A percentile compares a stretch with the other conserved stretches of the same genome.
These are phyloP conservation scores for Lentinula boryana DNA, from an alignment of 768 basidiomycete species.

Conservation along the genomic window DNA sequence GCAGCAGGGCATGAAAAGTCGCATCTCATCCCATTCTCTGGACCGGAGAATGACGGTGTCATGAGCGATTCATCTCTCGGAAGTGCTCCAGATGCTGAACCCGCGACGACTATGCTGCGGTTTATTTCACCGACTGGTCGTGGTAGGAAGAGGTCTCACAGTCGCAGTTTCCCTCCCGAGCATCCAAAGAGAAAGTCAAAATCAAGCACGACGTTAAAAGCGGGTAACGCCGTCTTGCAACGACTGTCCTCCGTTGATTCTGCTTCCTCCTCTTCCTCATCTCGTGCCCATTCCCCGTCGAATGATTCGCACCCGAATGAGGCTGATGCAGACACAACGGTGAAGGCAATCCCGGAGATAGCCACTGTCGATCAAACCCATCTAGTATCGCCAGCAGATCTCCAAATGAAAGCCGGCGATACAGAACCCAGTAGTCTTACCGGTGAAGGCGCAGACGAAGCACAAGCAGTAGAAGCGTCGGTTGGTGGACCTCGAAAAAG, in stretches of 20 bases:
- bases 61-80: slow-evolving; percentile 1
- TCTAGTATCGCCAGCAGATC: background rate
- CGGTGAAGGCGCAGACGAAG: background rate
- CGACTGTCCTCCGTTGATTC: background rate
- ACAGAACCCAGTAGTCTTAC: background rate
- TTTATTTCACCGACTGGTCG: background rate
- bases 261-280: background rate
- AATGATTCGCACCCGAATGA: background rate
- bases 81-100: background rate
- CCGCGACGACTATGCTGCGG: background rate
- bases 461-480: background rate
- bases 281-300: background rate
- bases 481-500: background rate
- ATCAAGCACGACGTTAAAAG: background rate
- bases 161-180: slow-evolving; percentile 3
- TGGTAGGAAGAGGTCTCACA: slow-evolving; percentile 3
- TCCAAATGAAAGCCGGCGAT: background rate
- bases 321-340: background rate
- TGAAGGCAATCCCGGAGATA: background rate
- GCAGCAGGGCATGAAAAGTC: no score
- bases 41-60: background rate
- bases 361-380: background rate
- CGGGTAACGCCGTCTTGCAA: background rate
- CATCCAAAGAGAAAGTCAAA: background rate
- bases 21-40: background rate